Percentiles rank a stretch among this genome's conserved stretches.
Conservation (phyloP, 805 yeast genomes). For the Pichia cephalocereana region DNA sequence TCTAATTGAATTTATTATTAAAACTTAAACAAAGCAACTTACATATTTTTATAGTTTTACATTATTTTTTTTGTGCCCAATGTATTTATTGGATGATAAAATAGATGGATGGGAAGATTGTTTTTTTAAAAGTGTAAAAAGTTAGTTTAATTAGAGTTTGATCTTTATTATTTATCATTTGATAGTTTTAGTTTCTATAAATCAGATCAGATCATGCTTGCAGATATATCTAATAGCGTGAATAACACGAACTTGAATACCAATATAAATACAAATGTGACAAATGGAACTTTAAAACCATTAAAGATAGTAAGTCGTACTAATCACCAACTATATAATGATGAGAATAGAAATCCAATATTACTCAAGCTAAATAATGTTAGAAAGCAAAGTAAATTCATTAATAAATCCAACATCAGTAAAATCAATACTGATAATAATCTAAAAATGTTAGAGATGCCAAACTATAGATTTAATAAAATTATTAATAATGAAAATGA, state of each 20-base stretch:
- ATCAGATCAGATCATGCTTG: constrained; percentile 5
- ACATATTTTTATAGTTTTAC: too few relatives aligned
- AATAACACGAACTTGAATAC: neutral
- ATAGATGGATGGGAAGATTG: too few relatives aligned
- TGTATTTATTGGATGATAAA: too few relatives aligned
- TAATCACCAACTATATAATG: neutral
- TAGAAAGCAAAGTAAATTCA: neutral
- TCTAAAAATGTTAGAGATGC: constrained; percentile 5
- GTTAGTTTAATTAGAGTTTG: too few relatives aligned
- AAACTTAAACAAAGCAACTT: too few relatives aligned
- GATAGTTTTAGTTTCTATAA: neutral
- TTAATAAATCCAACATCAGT: neutral
- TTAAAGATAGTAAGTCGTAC: constrained; percentile 6
- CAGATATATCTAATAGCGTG: constrained; percentile 11
- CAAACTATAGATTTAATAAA: constrained; percentile 9
- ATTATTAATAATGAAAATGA: constrained; percentile 5
- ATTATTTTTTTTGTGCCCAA: too few relatives aligned
- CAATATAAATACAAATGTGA: too few relatives aligned
- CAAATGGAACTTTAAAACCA: neutral
- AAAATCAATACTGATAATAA: neutral
- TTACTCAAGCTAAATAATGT: neutral
- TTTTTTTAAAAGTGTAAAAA: neutral
- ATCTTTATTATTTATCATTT: too few relatives aligned
- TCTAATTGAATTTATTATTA: neutral
- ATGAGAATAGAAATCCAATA: neutral